phyloP scores from a whole-genome alignment of 768 basidiomycete species.

The Amanita thiersii region DNA sequence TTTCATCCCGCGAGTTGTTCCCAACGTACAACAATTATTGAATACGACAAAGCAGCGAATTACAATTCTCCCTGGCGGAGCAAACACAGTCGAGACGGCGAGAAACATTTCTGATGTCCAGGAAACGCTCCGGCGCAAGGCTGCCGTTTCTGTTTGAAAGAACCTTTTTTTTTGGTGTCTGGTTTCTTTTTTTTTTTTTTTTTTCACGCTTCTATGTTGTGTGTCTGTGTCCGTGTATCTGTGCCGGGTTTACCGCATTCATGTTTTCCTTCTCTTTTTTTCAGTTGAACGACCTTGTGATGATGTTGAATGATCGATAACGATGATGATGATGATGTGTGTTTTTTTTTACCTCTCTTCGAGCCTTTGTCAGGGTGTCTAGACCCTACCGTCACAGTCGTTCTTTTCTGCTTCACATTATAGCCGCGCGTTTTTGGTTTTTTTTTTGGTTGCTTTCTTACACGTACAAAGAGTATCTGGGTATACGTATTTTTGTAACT shows the following conservation, averaged over 20 bases:
- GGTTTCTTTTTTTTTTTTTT: slow-evolving; percentile 4
- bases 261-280: slow-evolving; percentile 8
- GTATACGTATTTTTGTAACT: too few relatives aligned
- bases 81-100: slow-evolving; percentile 58
- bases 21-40: slow-evolving; percentile 68
- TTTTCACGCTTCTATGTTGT: background rate
- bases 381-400: too few relatives aligned
- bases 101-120: slow-evolving; percentile 70
- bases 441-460: too few relatives aligned
- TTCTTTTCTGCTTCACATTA: too few relatives aligned
- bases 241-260: slow-evolving; percentile 11
- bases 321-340: background rate
- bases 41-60: slow-evolving; percentile 77
- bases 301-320: background rate
- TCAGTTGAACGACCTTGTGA: slow-evolving; percentile 4
- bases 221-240: background rate
- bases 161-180: slow-evolving; percentile 7
- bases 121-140: slow-evolving; percentile 54
- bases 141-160: slow-evolving; percentile 14
- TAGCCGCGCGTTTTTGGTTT: too few relatives aligned
- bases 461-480: too few relatives aligned
- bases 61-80: slow-evolving; percentile 65
- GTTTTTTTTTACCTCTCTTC: background rate
- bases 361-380: too few relatives aligned
- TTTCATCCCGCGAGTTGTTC: slow-evolving; percentile 74